A percentile compares a stretch with the other conserved stretches of the same genome.
Conservation (phyloP, 352 stramenopile species). For the Phytophthora niederhauseri region DNA sequence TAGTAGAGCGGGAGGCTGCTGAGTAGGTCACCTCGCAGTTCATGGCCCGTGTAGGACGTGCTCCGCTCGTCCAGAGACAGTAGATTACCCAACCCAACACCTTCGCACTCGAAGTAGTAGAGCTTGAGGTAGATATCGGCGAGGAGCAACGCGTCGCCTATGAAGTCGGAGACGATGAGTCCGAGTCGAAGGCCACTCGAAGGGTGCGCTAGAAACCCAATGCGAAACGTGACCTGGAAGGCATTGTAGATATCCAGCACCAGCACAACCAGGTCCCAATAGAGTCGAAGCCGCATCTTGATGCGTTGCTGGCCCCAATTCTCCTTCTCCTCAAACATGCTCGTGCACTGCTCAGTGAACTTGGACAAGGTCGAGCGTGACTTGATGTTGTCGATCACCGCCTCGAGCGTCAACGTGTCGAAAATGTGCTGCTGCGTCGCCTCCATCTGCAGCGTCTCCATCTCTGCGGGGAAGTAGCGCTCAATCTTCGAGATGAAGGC, state of each 20-base stretch:
- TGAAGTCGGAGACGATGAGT: slow-evolving; percentile 47
- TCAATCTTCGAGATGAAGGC: slow-evolving; percentile 58
- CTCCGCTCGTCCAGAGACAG: slow-evolving; percentile 54
- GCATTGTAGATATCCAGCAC: slow-evolving; percentile 68
- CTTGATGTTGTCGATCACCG: slow-evolving; percentile 60
- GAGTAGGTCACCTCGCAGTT: slow-evolving; percentile 49
- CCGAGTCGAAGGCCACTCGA: slow-evolving; percentile 15
- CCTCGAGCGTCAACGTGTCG: slow-evolving; percentile 52
- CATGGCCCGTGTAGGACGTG: slow-evolving; percentile 43
- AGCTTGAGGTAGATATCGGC: slow-evolving; percentile 74
- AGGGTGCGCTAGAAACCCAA: slow-evolving; percentile 60
- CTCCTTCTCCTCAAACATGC: slow-evolving; percentile 67
- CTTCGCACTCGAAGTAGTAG: slow-evolving; percentile 80
- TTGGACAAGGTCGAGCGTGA: slow-evolving; percentile 43
- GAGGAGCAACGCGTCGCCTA: slow-evolving; percentile 47
- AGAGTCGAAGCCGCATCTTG: slow-evolving; percentile 61
- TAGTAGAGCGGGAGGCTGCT: slow-evolving; percentile 74
- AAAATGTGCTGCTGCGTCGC: slow-evolving; percentile 58
- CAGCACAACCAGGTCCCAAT: slow-evolving; percentile 67
- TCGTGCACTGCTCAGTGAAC: slow-evolving; percentile 59
- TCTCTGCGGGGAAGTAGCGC: slow-evolving; percentile 48
- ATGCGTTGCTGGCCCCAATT: slow-evolving; percentile 46
- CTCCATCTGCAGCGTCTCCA: slow-evolving; percentile 40
- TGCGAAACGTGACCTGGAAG: slow-evolving; percentile 74
- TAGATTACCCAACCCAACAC: slow-evolving; percentile 51